Conservation (phyloP, 1,284 basidiomycete species). For the Polyporus tsugae region DNA sequence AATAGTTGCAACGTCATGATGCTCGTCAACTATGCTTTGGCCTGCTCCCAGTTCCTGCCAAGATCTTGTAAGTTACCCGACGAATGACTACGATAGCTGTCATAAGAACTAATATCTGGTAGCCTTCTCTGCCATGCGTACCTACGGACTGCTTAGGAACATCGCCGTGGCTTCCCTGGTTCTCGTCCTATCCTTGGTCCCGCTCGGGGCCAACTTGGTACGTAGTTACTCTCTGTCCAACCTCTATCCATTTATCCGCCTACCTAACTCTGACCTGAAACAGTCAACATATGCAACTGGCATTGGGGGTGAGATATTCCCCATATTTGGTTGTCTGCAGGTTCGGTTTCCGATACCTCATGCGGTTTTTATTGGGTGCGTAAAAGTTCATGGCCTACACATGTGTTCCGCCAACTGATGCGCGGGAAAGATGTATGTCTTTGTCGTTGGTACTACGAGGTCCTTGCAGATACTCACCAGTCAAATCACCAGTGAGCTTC, state of each 20-base stretch:
- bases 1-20: neutral
- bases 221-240: neutral
- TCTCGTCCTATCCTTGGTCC: neutral
- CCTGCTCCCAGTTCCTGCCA: neutral
- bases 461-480: neutral
- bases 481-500: neutral
- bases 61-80: neutral
- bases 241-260: too few relatives aligned
- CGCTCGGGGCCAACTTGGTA: neutral
- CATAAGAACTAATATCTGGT: neutral
- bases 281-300: neutral
- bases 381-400: neutral
- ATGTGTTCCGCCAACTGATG: neutral
- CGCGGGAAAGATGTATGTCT: neutral
- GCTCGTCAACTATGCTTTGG: neutral
- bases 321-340: neutral
- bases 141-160: neutral
- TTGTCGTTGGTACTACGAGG: neutral
- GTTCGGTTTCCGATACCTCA: neutral
- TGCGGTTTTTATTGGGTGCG: neutral
- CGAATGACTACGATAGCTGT: neutral
- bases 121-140: neutral
- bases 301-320: neutral
- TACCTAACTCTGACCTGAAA: neutral
- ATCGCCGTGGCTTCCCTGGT: neutral